phyloP scores from a whole-genome alignment of 2,329 filamentous ascomycete genomes.

The Pseudonectria buxi region DNA sequence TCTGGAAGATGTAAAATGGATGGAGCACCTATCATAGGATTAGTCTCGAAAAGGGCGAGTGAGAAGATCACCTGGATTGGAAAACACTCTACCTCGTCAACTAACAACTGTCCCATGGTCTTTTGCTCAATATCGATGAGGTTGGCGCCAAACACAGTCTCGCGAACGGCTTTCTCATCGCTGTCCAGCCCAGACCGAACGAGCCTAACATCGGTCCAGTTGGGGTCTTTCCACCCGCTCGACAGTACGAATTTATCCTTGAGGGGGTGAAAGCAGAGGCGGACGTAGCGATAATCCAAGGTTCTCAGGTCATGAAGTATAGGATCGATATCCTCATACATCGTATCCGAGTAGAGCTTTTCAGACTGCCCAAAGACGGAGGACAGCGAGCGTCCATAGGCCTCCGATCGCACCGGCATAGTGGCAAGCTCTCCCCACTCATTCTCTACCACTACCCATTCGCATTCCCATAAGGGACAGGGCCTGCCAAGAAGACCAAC shows the following conservation, averaged over 20 bases:
- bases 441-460: slow-evolving; percentile 95
- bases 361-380: slow-evolving; percentile 61
- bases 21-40: slow-evolving; percentile 63
- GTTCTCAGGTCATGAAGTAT: slow-evolving; percentile 67
- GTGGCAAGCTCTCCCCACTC: slow-evolving; percentile 91
- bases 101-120: slow-evolving; percentile 69
- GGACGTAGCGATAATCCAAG: slow-evolving; percentile 89
- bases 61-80: background rate
- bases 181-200: slow-evolving; percentile 77
- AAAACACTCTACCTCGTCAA: slow-evolving; percentile 64
- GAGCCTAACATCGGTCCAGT: slow-evolving; percentile 71
- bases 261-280: slow-evolving; percentile 82
- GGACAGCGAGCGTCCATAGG: slow-evolving; percentile 49
- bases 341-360: slow-evolving; percentile 48
- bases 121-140: slow-evolving; percentile 92
- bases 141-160: slow-evolving; percentile 83
- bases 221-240: slow-evolving; percentile 89
- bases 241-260: slow-evolving; percentile 84
- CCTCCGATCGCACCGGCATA: slow-evolving; percentile 54
- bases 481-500: slow-evolving; percentile 66
- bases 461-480: slow-evolving; percentile 63
- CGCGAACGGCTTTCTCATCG: slow-evolving; percentile 77
- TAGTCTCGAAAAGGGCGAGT: background rate
- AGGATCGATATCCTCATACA: slow-evolving; percentile 63
- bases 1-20: slow-evolving; percentile 97